phyloP scores from a whole-genome alignment of 768 basidiomycete genomes.

The Dioszegia aurantiaca region DNA sequence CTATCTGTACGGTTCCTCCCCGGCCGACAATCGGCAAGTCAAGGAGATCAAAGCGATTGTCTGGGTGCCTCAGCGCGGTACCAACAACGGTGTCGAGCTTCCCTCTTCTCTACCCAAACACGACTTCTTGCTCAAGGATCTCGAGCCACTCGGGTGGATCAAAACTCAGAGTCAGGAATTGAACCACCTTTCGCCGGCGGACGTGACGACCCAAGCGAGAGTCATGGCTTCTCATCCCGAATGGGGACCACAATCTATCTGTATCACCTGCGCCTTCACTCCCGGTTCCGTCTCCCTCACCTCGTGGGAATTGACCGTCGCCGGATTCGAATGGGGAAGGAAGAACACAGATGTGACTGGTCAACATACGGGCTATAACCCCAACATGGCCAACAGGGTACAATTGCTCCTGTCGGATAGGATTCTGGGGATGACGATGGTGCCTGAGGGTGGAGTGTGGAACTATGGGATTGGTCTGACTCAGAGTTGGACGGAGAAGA shows the following conservation, averaged over 20 bases:
- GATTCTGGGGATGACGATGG: constrained; percentile 90
- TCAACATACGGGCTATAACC: constrained; percentile 74
- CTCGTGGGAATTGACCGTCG: constrained; percentile 81
- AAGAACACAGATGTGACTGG: constrained; percentile 81
- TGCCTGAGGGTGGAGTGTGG: constrained; percentile 92
- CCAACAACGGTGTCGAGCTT: constrained; percentile 89
- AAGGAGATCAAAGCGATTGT: constrained; percentile 95
- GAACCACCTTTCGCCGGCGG: constrained; percentile 84
- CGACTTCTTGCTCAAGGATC: constrained; percentile 88
- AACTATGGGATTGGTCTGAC: constrained; percentile 94
- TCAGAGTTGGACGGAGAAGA: constrained; percentile 78
- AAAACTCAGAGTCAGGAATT: constrained; percentile 90
- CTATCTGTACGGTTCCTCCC: constrained; percentile 87
- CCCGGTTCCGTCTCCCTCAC: constrained; percentile 96
- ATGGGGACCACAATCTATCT: constrained; percentile 90
- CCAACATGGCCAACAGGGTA: constrained; percentile 96
- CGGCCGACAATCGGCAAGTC: constrained; percentile 94
- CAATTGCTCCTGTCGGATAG: constrained; percentile 86
- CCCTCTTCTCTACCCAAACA: constrained; percentile 87
- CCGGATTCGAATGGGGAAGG: constrained; percentile 97
- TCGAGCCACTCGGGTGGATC: constrained; percentile 93
- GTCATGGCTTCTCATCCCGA: constrained; percentile 95
- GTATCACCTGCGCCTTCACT: constrained; percentile 91
- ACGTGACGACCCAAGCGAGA: constrained; percentile 91
- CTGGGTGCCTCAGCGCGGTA: constrained; percentile 97